Base-by-base conservation (phyloP, 2,329 filamentous ascomycete genomes). In the Penicillium sp. region DNA sequence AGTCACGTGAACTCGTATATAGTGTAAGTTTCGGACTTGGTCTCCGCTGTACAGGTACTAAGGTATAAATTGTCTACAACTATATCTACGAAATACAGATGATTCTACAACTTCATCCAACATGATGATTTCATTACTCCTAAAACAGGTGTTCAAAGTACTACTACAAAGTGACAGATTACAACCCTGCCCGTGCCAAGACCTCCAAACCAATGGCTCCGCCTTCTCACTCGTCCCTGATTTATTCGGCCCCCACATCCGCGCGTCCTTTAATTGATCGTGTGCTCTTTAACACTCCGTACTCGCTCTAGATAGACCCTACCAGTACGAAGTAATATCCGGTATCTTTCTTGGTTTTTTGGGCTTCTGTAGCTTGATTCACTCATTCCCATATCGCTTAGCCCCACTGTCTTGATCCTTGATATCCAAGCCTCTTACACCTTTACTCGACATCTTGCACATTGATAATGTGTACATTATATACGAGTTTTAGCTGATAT, bases 171-270 rank as follows among this genome's bases (percentile, higher is more conserved):
- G 22, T 22, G 22, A 22, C 28, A 19, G 17, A 22, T 17, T 42
- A 42, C 31, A 30, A 44, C 46, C 31, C n/a, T 28, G 40, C 31
- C 22, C 37, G 37, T 58, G 62, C 62, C 62, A 65, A 65, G 60
- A 53, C 50, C 10, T 12, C 10, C 22, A 10, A 19, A 26, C 31
- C 50, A 41, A 30, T 22, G 35, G 33, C 37, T 22, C 30, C 44
- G 12, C 22, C 19, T 17, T 57, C 22, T 59, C 35, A 64, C 52
- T 65, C 55, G 62, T 48, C 36, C 4, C 30, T 50, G 44, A 41
- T 45, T 11, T 30, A 46, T 50, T 35, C 31, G 31, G 26, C 51
- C 60, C 56, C 63, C 63, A 65, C 61, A 47, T 65, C 63, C 63
- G 54, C 61, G 61, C 63, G 63, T 64, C 63, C 25, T 55, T 28